These are phyloP conservation scores for Saccharum spontaneum DNA, from an alignment of 176 grass and related monocot genomes.

Conservation along the genomic window DNA sequence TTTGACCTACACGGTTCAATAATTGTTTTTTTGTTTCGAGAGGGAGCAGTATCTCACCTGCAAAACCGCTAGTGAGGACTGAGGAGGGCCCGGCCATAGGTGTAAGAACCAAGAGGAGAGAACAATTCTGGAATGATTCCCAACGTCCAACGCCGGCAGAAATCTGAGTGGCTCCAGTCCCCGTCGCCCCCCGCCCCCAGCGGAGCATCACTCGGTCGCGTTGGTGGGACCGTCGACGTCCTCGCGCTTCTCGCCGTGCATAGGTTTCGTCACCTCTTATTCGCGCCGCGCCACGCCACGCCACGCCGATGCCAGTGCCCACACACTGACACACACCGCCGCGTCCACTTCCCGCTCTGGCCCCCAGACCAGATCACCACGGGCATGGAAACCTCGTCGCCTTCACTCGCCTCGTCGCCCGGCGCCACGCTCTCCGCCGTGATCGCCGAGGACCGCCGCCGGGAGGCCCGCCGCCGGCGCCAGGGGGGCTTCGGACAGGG, in stretches of 20 bases:
- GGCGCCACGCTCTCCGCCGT: neutral
- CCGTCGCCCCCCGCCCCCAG: neutral
- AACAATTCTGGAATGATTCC: slow-evolving; percentile 1
- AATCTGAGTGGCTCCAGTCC: slow-evolving; percentile 1
- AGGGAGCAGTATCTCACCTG: too few relatives aligned
- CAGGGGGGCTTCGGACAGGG: neutral
- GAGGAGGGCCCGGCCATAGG: too few relatives aligned
- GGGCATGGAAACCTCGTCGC: neutral
- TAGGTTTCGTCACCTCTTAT: neutral
- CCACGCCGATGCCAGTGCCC: neutral
- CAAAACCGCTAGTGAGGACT: too few relatives aligned
- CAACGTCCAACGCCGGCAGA: neutral
- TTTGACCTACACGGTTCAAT: too few relatives aligned
- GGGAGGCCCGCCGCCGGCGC: neutral
- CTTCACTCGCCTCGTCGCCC: neutral
- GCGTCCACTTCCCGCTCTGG: neutral
- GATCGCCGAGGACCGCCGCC: slow-evolving; percentile 14
- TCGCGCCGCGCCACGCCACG: neutral
- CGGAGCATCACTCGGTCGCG: neutral
- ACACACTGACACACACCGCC: neutral
- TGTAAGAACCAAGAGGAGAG: neutral
- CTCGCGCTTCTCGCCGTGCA: neutral
- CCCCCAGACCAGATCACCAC: neutral
- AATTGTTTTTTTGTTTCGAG: too few relatives aligned
- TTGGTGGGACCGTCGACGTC: neutral